A percentile compares a stretch with the other conserved stretches of the same genome.
Evolutionary conservation across 2,329 filamentous ascomycete genomes (phyloP).

Genomic region (Epichloe glyceriae): DNA sequence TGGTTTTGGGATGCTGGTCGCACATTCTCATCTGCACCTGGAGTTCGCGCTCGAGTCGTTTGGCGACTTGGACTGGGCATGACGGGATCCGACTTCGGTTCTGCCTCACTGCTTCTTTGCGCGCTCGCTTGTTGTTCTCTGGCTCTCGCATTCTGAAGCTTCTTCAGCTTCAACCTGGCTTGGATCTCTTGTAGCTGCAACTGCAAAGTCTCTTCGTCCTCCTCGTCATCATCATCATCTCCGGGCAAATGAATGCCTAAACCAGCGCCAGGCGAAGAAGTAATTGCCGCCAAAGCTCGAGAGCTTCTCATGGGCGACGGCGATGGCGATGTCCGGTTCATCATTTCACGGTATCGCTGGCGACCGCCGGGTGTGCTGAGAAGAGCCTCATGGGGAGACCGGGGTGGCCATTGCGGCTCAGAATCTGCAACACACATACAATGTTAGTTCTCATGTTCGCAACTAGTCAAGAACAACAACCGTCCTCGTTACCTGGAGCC

Average conservation of each 20-base stretch:
- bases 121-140: slow-evolving; percentile 9
- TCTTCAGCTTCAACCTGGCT: slow-evolving; percentile 76
- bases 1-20: slow-evolving; percentile 14
- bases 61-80: slow-evolving; percentile 12
- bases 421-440: slow-evolving; percentile 17
- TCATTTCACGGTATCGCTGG: slow-evolving; percentile 56
- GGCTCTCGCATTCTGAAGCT: slow-evolving; percentile 49
- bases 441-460: not conserved
- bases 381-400: slow-evolving; percentile 52
- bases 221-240: slow-evolving; percentile 22
- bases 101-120: slow-evolving; percentile 11
- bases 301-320: slow-evolving; percentile 41
- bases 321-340: slow-evolving; percentile 53
- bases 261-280: slow-evolving; percentile 11
- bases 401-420: slow-evolving; percentile 51
- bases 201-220: slow-evolving; percentile 82
- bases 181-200: slow-evolving; percentile 81
- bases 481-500: slow-evolving; percentile 7
- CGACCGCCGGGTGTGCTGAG: slow-evolving; percentile 65
- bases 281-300: slow-evolving; percentile 8
- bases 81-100: slow-evolving; percentile 9
- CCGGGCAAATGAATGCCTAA: slow-evolving; percentile 20
- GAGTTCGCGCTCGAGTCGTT: slow-evolving; percentile 15
- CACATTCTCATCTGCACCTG: slow-evolving; percentile 12
- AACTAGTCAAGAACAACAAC: not conserved